These are phyloP conservation scores for Effrenium voratum DNA, from an alignment of 73 alveolate species.

Conservation along the genomic window DNA sequence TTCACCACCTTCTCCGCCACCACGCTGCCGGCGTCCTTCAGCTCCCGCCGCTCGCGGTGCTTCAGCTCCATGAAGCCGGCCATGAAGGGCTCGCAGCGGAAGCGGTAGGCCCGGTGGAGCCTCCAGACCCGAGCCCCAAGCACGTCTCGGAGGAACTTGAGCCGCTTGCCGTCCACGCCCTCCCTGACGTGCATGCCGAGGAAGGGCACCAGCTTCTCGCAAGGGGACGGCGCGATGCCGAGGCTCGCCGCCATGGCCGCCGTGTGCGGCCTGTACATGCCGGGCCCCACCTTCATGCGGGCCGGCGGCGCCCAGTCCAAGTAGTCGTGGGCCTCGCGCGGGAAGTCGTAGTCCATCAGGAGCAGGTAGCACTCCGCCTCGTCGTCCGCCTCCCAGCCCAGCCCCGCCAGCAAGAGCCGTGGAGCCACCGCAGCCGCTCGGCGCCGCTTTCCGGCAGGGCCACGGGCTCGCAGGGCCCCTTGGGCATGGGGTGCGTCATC, in stretches of 20 bases:
- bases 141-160: neutral
- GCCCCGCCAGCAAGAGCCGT: neutral
- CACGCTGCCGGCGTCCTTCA: neutral
- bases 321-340: neutral
- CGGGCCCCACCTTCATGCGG: neutral
- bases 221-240: neutral
- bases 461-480: neutral
- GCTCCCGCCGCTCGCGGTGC: neutral
- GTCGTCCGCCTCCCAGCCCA: neutral
- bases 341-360: neutral
- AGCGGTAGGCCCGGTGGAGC: neutral
- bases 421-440: neutral
- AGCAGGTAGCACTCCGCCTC: neutral
- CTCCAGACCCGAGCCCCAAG: neutral
- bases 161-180: slow-evolving; percentile 1
- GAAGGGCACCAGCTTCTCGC: neutral
- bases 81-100: slow-evolving; percentile 8
- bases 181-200: neutral
- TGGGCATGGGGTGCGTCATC: slow-evolving; percentile 12
- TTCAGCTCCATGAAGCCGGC: neutral
- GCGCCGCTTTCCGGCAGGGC: neutral
- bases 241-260: neutral
- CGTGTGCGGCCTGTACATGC: neutral
- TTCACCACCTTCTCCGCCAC: neutral
- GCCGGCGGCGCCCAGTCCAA: slow-evolving; percentile 5